Conservation (phyloP, 768 basidiomycete genomes). For the Pisolithus tinctorius region DNA sequence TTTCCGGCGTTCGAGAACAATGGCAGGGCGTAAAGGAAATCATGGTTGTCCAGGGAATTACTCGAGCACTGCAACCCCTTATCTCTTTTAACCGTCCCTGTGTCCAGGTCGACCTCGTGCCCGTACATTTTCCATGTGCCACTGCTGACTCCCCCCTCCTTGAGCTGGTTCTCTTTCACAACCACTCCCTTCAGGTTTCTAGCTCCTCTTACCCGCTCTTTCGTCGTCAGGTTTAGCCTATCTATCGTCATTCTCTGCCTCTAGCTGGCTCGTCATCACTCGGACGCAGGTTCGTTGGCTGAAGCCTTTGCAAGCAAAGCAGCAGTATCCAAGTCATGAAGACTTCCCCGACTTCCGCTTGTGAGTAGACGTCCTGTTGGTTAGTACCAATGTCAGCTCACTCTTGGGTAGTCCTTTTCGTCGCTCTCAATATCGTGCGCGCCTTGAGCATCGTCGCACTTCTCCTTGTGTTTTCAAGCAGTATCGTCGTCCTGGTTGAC, state of each 20-base stretch:
- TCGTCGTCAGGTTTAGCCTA: not conserved
- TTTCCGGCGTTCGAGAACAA: not conserved
- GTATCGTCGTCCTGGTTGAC: slow-evolving; percentile 63
- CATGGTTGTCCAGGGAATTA: not conserved
- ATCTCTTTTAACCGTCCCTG: not conserved
- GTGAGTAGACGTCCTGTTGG: not conserved
- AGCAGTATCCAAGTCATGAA: not conserved
- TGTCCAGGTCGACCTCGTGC: not conserved
- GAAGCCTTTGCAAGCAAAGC: not conserved
- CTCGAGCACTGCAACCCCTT: not conserved
- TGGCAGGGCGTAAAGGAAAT: not conserved
- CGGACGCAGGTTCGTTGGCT: not conserved
- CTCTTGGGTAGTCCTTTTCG: slow-evolving; percentile 41
- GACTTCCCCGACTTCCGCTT: not conserved
- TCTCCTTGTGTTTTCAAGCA: slow-evolving; percentile 74
- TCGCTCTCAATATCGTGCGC: slow-evolving; percentile 74
- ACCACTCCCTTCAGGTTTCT: not conserved
- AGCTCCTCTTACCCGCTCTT: not conserved
- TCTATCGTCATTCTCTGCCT: not conserved
- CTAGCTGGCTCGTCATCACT: not conserved
- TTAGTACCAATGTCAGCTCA: not conserved
- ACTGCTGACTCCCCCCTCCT: not conserved
- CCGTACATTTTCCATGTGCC: not conserved
- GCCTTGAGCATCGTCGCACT: slow-evolving; percentile 70
- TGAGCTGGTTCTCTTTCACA: not conserved